These are phyloP conservation scores for Candida bentonensis DNA, from an alignment of 805 yeast species.

Conservation along the genomic window DNA sequence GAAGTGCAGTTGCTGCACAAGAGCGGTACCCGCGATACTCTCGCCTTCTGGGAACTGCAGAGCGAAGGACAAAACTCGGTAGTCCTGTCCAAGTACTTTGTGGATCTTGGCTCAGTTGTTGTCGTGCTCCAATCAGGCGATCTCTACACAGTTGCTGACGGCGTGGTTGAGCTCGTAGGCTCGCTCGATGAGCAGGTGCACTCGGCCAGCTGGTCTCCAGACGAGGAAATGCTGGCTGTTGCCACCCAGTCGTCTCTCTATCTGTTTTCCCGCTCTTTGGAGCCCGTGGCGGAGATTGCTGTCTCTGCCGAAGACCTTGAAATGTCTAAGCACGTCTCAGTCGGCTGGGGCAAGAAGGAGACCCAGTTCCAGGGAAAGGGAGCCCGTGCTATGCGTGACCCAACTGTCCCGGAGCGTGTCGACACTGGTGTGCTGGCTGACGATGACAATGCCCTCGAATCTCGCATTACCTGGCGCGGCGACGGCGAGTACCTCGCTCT, in stretches of 20 bases:
- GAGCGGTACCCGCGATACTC: constrained; percentile 39
- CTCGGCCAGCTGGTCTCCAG: constrained; percentile 79
- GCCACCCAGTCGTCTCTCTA: constrained; percentile 47
- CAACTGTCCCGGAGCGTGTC: constrained; percentile 64
- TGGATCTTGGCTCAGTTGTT: constrained; percentile 51
- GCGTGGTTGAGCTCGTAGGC: constrained; percentile 63
- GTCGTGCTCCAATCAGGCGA: constrained; percentile 68
- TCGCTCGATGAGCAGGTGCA: constrained; percentile 61
- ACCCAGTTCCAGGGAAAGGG: constrained; percentile 96
- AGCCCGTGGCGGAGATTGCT: constrained; percentile 55
- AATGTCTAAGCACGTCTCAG: constrained; percentile 72
- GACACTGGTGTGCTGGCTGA: constrained; percentile 53
- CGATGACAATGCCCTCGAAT: constrained; percentile 31
- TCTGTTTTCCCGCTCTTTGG: constrained; percentile 61
- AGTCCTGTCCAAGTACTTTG: constrained; percentile 50
- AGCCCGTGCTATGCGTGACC: constrained; percentile 62
- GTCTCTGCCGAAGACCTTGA: constrained; percentile 51
- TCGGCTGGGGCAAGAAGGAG: constrained; percentile 97
- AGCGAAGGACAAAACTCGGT: constrained; percentile 18
- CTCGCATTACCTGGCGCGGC: constrained; percentile 80
- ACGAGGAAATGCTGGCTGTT: constrained; percentile 71
- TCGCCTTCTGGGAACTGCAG: constrained; percentile 43
- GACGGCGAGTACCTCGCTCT: constrained; percentile 78
- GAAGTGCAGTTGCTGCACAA: constrained; percentile 54
- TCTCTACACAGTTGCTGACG: constrained; percentile 37